Conservation (phyloP, 1,139 yeast genomes). For the Suhomyces atakaporum region DNA sequence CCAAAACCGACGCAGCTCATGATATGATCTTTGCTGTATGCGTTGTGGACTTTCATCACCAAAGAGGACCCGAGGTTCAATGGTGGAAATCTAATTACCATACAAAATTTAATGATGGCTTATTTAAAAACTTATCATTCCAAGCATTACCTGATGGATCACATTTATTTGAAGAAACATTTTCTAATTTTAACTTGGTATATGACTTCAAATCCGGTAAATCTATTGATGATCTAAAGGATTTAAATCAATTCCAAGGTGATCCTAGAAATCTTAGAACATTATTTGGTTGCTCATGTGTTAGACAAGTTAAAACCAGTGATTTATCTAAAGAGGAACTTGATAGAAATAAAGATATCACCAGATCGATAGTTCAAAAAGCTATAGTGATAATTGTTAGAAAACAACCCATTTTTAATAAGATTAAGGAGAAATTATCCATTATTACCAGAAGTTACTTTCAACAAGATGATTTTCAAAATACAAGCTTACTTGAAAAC, state of each 20-base stretch:
- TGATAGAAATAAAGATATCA: slow-evolving; percentile 63
- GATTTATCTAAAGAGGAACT: slow-evolving; percentile 52
- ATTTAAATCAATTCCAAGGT: slow-evolving; percentile 44
- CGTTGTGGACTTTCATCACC: slow-evolving; percentile 91
- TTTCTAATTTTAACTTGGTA: slow-evolving; percentile 85
- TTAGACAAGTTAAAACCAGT: slow-evolving; percentile 72
- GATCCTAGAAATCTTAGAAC: slow-evolving; percentile 63
- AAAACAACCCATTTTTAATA: slow-evolving; percentile 79
- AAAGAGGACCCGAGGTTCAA: slow-evolving; percentile 93
- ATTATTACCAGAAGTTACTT: slow-evolving; percentile 88
- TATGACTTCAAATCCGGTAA: slow-evolving; percentile 59
- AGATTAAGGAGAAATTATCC: slow-evolving; percentile 84
- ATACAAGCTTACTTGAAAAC: slow-evolving; percentile 65
- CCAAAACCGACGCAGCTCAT: slow-evolving; percentile 14
- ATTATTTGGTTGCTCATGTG: slow-evolving; percentile 90
- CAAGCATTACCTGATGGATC: slow-evolving; percentile 97
- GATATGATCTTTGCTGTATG: slow-evolving; percentile 77
- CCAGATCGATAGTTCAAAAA: slow-evolving; percentile 89
- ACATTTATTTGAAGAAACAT: slow-evolving; percentile 88
- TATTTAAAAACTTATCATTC: slow-evolving; percentile 91
- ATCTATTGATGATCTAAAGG: slow-evolving; percentile 47
- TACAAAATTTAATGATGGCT: slow-evolving; percentile 34
- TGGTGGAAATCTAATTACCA: slow-evolving; percentile 78
- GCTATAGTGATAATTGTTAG: slow-evolving; percentile 85
- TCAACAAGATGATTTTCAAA: slow-evolving; percentile 74